These are phyloP conservation scores for Cyclotella kingstonii DNA, from an alignment of 108 stramenopile species.

Conservation along the genomic window DNA sequence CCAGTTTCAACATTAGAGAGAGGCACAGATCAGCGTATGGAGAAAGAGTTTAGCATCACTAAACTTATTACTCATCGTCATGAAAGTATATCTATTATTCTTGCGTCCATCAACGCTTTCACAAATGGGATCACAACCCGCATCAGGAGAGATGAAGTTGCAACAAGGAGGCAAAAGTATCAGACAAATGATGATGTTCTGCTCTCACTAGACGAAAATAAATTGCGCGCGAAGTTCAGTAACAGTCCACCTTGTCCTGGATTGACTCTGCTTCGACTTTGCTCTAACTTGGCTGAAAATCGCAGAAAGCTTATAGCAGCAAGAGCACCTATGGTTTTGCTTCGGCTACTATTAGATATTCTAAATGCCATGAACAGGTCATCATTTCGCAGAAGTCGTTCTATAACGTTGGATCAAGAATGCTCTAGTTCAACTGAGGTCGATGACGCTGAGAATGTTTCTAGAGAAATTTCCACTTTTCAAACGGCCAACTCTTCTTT, in stretches of 20 bases:
- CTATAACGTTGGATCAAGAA: constrained; percentile 7
- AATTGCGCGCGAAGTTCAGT: constrained; percentile 49
- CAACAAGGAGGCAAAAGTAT: not conserved
- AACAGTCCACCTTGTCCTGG: constrained; percentile 58
- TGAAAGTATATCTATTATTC: constrained; percentile 55
- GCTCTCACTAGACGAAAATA: constrained; percentile 31
- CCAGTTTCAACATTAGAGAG: constrained; percentile 34
- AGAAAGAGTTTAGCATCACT: constrained; percentile 77
- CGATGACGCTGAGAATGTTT: constrained; percentile 4
- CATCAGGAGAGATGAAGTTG: constrained; percentile 73
- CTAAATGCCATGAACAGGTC: constrained; percentile 72
- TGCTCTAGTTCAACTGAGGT: constrained; percentile 14
- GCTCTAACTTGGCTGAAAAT: constrained; percentile 65
- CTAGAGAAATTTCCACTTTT: not conserved
- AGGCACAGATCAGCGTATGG: constrained; percentile 58
- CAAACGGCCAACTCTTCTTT: not conserved
- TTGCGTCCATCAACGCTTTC: constrained; percentile 57
- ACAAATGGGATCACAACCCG: constrained; percentile 52
- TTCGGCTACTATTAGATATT: constrained; percentile 73
- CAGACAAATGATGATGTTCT: not conserved
- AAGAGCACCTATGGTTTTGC: constrained; percentile 75
- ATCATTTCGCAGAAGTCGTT: constrained; percentile 17
- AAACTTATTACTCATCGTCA: constrained; percentile 48
- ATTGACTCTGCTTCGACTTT: constrained; percentile 56
- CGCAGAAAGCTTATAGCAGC: constrained; percentile 67